Conservation (phyloP, 768 basidiomycete species). For the Porphyrellus cyaneotinctus region DNA sequence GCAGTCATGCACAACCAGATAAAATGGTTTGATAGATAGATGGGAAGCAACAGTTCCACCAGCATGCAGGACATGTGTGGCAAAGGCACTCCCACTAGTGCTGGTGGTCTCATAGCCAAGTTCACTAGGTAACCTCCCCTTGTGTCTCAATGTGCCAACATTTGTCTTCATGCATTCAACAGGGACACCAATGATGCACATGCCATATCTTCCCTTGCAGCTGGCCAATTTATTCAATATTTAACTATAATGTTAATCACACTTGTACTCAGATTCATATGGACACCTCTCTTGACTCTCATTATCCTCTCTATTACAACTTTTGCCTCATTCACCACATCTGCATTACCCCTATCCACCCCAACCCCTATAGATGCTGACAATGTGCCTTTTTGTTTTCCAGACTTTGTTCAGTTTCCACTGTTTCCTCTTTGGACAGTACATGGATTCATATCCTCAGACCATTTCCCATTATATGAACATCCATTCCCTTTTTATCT, state of each 20-base stretch:
- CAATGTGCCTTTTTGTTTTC: no score
- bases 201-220: slow-evolving; percentile 72
- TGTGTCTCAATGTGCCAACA: neutral
- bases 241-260: slow-evolving; percentile 74
- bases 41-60: slow-evolving; percentile 51
- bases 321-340: no score
- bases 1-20: slow-evolving; percentile 68
- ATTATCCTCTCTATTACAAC: slow-evolving; percentile 95
- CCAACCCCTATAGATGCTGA: no score
- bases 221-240: slow-evolving; percentile 77
- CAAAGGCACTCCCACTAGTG: slow-evolving; percentile 57
- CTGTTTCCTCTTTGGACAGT: no score
- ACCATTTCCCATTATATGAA: no score
- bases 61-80: slow-evolving; percentile 33
- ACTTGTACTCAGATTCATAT: slow-evolving; percentile 75
- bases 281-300: slow-evolving; percentile 80
- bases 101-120: slow-evolving; percentile 90
- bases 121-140: slow-evolving; percentile 61
- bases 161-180: slow-evolving; percentile 10
- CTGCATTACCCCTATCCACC: no score
- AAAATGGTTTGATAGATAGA: slow-evolving; percentile 88
- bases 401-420: no score
- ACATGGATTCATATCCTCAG: no score
- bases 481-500: no score
- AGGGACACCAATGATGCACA: slow-evolving; percentile 97